Percentiles rank a stretch among this genome's conserved stretches.
Conservation (phyloP, 2,329 filamentous ascomycete genomes). For the Fusarium coicis region DNA sequence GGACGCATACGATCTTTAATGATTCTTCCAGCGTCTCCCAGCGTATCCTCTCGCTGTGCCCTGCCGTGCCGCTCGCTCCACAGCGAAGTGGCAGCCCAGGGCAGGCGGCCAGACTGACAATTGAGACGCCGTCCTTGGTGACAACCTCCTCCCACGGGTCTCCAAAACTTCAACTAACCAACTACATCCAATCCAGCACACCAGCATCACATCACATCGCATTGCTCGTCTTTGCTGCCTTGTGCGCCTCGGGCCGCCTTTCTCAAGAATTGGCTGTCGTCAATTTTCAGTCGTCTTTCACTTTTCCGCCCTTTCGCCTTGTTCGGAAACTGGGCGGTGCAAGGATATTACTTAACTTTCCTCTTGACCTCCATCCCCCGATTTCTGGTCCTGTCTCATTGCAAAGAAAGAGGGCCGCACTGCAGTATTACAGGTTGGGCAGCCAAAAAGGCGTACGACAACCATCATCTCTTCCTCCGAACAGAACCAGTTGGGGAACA, state of each 20-base stretch:
- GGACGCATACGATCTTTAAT: slow-evolving; percentile 24
- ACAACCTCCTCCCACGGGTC: slow-evolving; percentile 37
- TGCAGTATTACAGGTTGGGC: slow-evolving; percentile 16
- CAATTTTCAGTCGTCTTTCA: slow-evolving; percentile 8
- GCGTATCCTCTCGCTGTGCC: slow-evolving; percentile 25
- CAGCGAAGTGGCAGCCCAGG: slow-evolving; percentile 13
- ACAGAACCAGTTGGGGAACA: slow-evolving; percentile 42
- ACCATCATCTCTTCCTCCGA: slow-evolving; percentile 27
- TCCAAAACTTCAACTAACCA: slow-evolving; percentile 37
- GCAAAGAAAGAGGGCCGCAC: slow-evolving; percentile 21
- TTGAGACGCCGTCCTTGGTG: slow-evolving; percentile 36
- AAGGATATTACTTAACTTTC: slow-evolving; percentile 19
- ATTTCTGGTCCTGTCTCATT: slow-evolving; percentile 30
- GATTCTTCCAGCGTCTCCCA: slow-evolving; percentile 12
- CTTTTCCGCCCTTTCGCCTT: slow-evolving; percentile 21
- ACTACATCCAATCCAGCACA: slow-evolving; percentile 31
- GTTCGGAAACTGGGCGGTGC: slow-evolving; percentile 27
- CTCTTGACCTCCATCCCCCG: slow-evolving; percentile 20
- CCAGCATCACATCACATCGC: slow-evolving; percentile 35
- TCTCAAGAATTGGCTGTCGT: slow-evolving; percentile 14
- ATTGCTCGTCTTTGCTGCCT: slow-evolving; percentile 31
- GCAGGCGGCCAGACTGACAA: slow-evolving; percentile 13
- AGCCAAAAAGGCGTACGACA: slow-evolving; percentile 31
- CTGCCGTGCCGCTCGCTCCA: slow-evolving; percentile 19
- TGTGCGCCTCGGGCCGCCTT: slow-evolving; percentile 34